Evolutionary conservation across 768 basidiomycete genomes (phyloP).

Genomic region (Pilatotrama ljubarskyi): DNA sequence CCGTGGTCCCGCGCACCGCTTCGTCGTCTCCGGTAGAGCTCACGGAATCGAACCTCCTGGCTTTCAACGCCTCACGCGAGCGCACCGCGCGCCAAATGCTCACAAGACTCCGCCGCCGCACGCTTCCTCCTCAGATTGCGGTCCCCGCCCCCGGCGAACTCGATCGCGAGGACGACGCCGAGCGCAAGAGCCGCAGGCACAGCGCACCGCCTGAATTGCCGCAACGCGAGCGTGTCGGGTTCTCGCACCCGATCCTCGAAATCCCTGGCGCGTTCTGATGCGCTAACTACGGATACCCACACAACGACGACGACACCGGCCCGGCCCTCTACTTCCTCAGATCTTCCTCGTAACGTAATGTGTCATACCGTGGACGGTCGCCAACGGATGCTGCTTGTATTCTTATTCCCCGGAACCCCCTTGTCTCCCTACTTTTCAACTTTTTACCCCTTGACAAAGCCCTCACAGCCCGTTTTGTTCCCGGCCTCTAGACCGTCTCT

Average conservation of each 20-base stretch:
- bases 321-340: not conserved
- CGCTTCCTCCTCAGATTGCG: slow-evolving; percentile 36
- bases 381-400: slow-evolving; percentile 24
- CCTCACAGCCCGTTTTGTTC: not conserved
- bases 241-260: slow-evolving; percentile 58
- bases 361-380: slow-evolving; percentile 18
- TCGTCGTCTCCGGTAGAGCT: slow-evolving; percentile 46
- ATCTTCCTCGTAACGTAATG: slow-evolving; percentile 16
- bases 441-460: not conserved
- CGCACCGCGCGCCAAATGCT: slow-evolving; percentile 66
- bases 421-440: slow-evolving; percentile 5
- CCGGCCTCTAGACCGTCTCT: slow-evolving; percentile 3
- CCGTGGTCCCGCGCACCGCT: slow-evolving; percentile 48
- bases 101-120: slow-evolving; percentile 59
- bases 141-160: slow-evolving; percentile 22
- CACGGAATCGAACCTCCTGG: slow-evolving; percentile 52
- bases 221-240: slow-evolving; percentile 50
- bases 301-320: not conserved
- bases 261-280: slow-evolving; percentile 62
- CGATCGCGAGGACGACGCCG: slow-evolving; percentile 39
- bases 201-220: slow-evolving; percentile 67
- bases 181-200: slow-evolving; percentile 41
- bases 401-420: slow-evolving; percentile 19
- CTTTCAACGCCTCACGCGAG: slow-evolving; percentile 52
- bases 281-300: not conserved